Percentiles rank a stretch among this genome's conserved stretches.
Conservation (phyloP, 2,329 filamentous ascomycete genomes). For the Fusarium coicis region DNA sequence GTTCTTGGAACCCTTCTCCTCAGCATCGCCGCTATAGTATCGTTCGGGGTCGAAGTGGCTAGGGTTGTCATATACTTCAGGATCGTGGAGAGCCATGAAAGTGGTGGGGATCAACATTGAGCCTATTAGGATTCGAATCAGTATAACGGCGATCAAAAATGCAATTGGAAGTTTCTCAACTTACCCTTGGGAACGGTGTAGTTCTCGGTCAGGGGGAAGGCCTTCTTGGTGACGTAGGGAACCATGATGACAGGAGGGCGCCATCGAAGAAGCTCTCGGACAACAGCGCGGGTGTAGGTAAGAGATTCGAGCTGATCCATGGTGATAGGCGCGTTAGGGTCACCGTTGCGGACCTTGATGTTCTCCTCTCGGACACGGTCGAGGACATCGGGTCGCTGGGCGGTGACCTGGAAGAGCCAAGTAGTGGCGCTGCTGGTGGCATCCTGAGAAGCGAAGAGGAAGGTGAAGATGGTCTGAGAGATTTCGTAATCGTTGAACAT, state of each 20-base stretch:
- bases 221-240: constrained; percentile 93
- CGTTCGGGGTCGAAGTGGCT: constrained; percentile 91
- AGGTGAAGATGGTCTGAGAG: constrained; percentile 92
- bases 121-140: constrained; percentile 56
- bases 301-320: constrained; percentile 91
- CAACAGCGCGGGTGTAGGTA: constrained; percentile 89
- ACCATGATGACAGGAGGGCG: constrained; percentile 97
- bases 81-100: constrained; percentile 90
- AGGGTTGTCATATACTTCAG: constrained; percentile 89
- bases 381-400: constrained; percentile 91
- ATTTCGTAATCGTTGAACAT: constrained; percentile 93
- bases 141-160: neutral
- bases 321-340: constrained; percentile 74
- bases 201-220: constrained; percentile 86
- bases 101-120: constrained; percentile 95
- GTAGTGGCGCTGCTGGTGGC: constrained; percentile 93
- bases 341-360: constrained; percentile 77
- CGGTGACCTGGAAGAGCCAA: constrained; percentile 95
- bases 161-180: constrained; percentile 25
- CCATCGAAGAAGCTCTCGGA: constrained; percentile 92
- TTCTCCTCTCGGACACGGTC: constrained; percentile 94
- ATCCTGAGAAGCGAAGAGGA: constrained; percentile 97
- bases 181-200: constrained; percentile 93
- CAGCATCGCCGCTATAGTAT: constrained; percentile 90
- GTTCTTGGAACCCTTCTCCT: constrained; percentile 89